Evolutionary conservation across 129 eudicot genomes (phyloP).

Genomic region (Smallanthus sonchifolius): DNA sequence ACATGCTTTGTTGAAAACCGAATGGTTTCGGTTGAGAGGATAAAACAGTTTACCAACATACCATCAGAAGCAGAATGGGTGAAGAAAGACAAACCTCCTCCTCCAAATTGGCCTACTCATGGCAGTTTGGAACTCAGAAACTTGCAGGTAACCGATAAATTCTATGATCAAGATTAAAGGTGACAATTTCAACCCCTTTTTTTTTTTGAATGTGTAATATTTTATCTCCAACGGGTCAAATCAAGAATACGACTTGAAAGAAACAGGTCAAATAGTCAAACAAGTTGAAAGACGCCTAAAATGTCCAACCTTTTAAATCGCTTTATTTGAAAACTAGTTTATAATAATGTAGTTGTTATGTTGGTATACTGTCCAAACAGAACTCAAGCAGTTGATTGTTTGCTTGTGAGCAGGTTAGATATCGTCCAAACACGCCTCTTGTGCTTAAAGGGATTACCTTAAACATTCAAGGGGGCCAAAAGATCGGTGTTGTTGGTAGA

Average conservation of each 20-base stretch:
- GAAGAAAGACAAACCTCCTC: constrained; percentile 27
- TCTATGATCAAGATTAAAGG: background rate
- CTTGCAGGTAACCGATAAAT: constrained; percentile 44
- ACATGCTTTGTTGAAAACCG: constrained; percentile 56
- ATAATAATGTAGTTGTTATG: background rate
- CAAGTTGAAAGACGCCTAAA: background rate
- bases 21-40: constrained; percentile 79
- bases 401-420: constrained; percentile 63
- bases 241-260: background rate
- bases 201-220: background rate
- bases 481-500: constrained; percentile 91
- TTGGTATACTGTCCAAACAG: background rate
- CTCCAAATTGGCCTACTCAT: constrained; percentile 58
- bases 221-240: background rate
- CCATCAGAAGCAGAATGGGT: constrained; percentile 76
- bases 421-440: constrained; percentile 74
- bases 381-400: background rate
- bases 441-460: constrained; percentile 72
- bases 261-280: background rate
- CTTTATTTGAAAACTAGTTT: background rate
- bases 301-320: background rate
- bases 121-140: constrained; percentile 52
- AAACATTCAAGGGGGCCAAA: constrained; percentile 72
- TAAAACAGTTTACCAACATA: constrained; percentile 52
- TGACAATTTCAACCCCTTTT: background rate